Evolutionary conservation across 106 monocot species (phyloP).

Genomic region (Posidonia australis): DNA sequence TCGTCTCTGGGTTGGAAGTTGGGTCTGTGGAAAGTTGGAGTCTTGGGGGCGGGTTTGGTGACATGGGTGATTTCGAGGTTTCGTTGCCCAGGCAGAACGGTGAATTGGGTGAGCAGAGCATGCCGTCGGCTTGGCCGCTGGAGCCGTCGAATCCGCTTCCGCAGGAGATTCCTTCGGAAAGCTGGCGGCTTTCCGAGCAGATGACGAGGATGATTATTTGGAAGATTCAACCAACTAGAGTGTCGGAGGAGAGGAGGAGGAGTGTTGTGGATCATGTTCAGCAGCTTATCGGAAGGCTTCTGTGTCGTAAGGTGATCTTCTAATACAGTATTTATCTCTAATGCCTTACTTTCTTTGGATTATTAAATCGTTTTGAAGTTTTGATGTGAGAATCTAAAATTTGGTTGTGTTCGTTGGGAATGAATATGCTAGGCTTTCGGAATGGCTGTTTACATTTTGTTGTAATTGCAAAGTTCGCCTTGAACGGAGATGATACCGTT

Average conservation of each 20-base stretch:
- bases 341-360: background rate
- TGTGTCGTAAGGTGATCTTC: constrained; percentile 2
- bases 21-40: background rate
- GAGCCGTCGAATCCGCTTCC: constrained; percentile 10
- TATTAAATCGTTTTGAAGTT: background rate
- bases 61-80: constrained; percentile 11
- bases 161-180: constrained; percentile 2
- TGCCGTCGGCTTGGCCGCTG: background rate
- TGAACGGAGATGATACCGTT: too few relatives aligned
- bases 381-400: background rate
- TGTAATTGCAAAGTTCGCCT: too few relatives aligned
- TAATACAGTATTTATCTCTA: too few relatives aligned
- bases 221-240: constrained; percentile 21
- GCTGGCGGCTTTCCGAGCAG: constrained; percentile 14
- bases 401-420: too few relatives aligned
- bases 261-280: constrained; percentile 17
- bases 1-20: background rate
- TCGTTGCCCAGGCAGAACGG: constrained; percentile 1
- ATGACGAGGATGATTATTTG: constrained; percentile 5
- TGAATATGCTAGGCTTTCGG: background rate
- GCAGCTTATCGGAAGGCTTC: constrained; percentile 7
- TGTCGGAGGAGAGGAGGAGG: constrained; percentile 15
- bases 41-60: background rate
- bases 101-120: background rate
- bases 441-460: background rate